Conservation (phyloP, 495 filamentous ascomycete genomes). For the Xylaria longipes region DNA sequence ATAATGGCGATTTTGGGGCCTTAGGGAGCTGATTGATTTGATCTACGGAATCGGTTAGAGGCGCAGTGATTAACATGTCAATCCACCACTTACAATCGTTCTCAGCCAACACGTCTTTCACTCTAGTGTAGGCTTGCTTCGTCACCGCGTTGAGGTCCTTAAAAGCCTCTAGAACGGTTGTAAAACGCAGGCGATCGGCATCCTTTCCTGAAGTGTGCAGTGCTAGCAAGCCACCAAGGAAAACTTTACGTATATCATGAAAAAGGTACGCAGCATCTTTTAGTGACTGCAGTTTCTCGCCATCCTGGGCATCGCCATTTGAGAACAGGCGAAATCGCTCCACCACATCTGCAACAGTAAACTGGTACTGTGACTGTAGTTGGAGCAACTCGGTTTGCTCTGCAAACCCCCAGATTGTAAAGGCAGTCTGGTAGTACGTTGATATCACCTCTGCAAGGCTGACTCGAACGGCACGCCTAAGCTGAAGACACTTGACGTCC, state of each 20-base stretch:
- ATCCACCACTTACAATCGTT: slow-evolving; percentile 73
- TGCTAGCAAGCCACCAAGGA: slow-evolving; percentile 85
- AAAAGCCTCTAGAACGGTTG: slow-evolving; percentile 77
- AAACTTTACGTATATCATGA: slow-evolving; percentile 78
- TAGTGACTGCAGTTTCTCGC: slow-evolving; percentile 78
- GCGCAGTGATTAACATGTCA: background rate
- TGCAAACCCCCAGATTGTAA: slow-evolving; percentile 70
- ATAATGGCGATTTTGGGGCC: slow-evolving; percentile 71
- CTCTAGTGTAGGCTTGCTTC: slow-evolving; percentile 56
- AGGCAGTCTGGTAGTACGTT: slow-evolving; percentile 70
- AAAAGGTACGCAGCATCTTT: slow-evolving; percentile 81
- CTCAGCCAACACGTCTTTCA: slow-evolving; percentile 76
- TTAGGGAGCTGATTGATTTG: slow-evolving; percentile 60
- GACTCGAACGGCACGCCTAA: slow-evolving; percentile 75
- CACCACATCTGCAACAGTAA: slow-evolving; percentile 71
- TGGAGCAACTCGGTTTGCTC: slow-evolving; percentile 68
- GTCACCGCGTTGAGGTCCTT: slow-evolving; percentile 64
- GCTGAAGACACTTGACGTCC: slow-evolving; percentile 74
- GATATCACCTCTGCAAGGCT: slow-evolving; percentile 73
- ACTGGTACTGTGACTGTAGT: slow-evolving; percentile 55
- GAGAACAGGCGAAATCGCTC: slow-evolving; percentile 56
- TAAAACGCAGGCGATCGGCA: slow-evolving; percentile 81
- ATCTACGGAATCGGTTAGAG: slow-evolving; percentile 51
- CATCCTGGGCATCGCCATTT: slow-evolving; percentile 70
- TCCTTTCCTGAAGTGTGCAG: slow-evolving; percentile 85